Evolutionary conservation across 768 basidiomycete species (phyloP), one percentile per base, ranked within the genome.

Genomic region (Pulveroboletus sp.): DNA sequence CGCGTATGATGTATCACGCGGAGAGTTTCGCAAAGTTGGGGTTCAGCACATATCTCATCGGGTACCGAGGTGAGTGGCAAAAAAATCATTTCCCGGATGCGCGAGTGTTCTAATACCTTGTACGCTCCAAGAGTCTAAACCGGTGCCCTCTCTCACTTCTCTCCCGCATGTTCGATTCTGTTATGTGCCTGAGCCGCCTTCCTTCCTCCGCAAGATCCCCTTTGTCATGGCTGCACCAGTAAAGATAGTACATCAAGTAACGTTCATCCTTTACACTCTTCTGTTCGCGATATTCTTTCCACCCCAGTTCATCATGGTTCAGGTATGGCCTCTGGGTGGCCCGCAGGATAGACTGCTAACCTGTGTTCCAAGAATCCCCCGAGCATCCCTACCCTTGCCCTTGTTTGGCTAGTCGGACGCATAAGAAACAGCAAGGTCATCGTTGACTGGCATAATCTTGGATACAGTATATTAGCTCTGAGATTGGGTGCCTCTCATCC

Each of bases 391-490:
- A 94, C 94, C 0, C 79, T 99, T 15, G 84, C 85, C 3, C 72
- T 98, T 17, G 91, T 89, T 3, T 88, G 89, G 76, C 66, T 93
- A 26, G 82, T 85, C 1, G 79, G 79, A 18, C 63, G 72, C 17
- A 59, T 91, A 14, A 77, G 82, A 15, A 85, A 88, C 3, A 86
- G 85, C 57, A 91, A 89, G 59, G 74, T 99, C 57, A 89, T 99
- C 52, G 93, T 99, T 47, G 96, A 99, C 70, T 99, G 96, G 96
- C 96, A 99, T 66, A 99, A 99, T 67, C 79, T 95, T 24, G 96
- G 96, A 15, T 93, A 92, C 65, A 95, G 84, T 55, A 93, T 98
- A 40, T 79, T 99, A 42, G 87, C 86, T 1, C 68, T 99, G 56
- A 86, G 82, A 58, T 71, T 93, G n/a, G 89, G 92, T 0, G 51